phyloP scores from a whole-genome alignment of 306 rosid species.

The Begonia masoniana region DNA sequence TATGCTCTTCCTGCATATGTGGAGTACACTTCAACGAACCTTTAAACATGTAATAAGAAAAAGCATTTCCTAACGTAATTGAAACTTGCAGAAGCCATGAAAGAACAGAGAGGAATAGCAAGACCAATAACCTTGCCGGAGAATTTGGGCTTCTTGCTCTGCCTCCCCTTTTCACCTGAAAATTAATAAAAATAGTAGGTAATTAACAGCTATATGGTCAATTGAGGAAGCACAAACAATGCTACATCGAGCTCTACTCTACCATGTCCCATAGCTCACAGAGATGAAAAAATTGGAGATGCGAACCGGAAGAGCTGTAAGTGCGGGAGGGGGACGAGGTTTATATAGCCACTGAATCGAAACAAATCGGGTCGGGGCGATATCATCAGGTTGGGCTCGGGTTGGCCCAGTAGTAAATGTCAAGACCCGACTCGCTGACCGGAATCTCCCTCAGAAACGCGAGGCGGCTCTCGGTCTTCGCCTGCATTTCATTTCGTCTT shows the following conservation, averaged over 20 bases:
- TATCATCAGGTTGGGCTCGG: too few species aligned
- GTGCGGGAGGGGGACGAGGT: too few species aligned
- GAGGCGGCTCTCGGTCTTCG: background rate
- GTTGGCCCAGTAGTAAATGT: too few species aligned
- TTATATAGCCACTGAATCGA: too few species aligned
- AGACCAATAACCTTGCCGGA: constrained; percentile 26
- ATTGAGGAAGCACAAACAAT: background rate
- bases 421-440: too few species aligned
- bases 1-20: constrained; percentile 42
- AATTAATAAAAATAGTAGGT: background rate
- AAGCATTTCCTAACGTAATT: background rate
- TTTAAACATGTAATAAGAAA: background rate
- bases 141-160: constrained; percentile 40
- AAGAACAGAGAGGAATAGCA: background rate
- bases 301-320: too few species aligned
- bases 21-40: background rate
- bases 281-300: too few species aligned
- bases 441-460: too few species aligned
- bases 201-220: too few species aligned
- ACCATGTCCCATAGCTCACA: too few species aligned
- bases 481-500: background rate
- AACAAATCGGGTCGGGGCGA: too few species aligned
- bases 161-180: constrained; percentile 57
- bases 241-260: background rate
- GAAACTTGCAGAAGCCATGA: background rate